Evolutionary conservation across 108 stramenopile species (phyloP).

Genomic region (Nannochloropsis salina): DNA sequence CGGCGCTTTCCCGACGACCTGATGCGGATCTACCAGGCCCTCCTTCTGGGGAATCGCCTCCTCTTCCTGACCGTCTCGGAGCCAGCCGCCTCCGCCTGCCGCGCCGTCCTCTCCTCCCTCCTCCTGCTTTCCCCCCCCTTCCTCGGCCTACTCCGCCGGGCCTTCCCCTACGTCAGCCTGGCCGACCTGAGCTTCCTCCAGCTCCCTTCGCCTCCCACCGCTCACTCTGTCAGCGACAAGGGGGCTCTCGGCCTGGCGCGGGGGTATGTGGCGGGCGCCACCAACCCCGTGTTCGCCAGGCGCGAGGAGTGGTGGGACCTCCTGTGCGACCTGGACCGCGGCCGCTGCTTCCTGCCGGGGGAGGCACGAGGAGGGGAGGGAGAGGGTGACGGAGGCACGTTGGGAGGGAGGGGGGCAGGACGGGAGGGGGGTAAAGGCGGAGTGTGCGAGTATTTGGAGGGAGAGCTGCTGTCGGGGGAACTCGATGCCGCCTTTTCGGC

Average conservation of each 20-base stretch:
- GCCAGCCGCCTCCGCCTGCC: not conserved
- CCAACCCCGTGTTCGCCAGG: constrained; percentile 54
- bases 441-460: not conserved
- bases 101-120: constrained; percentile 21
- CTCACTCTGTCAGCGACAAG: not conserved
- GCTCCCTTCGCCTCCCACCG: not conserved
- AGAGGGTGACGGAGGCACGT: not conserved
- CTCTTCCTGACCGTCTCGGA: not conserved
- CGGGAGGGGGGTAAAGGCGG: not conserved
- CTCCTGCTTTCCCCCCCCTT: constrained; percentile 27
- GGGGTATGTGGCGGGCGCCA: constrained; percentile 53
- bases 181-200: constrained; percentile 51
- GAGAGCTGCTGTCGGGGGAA: constrained; percentile 7
- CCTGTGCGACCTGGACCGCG: constrained; percentile 47
- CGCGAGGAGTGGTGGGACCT: constrained; percentile 53
- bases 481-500: constrained; percentile 28
- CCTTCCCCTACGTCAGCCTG: constrained; percentile 52
- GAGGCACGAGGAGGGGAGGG: constrained; percentile 18
- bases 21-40: constrained; percentile 19
- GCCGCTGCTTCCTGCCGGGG: constrained; percentile 25
- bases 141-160: constrained; percentile 38
- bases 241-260: not conserved
- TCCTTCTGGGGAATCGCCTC: not conserved
- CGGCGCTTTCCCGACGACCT: not conserved
- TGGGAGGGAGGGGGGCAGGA: not conserved